These are phyloP conservation scores for Annona cherimola DNA, from an alignment of 164 flowering plant species.

Conservation along the genomic window DNA sequence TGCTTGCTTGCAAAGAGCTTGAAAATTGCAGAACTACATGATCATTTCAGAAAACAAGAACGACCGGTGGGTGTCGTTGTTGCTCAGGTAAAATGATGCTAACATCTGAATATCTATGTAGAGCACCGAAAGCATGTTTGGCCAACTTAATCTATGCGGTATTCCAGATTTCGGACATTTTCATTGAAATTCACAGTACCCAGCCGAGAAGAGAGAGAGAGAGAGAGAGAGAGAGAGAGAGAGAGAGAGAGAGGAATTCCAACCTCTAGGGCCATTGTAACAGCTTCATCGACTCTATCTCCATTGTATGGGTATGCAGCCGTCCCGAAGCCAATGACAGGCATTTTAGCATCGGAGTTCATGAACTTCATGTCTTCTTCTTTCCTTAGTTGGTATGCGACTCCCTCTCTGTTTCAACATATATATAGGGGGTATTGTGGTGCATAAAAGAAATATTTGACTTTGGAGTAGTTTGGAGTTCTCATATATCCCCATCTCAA, in stretches of 20 bases:
- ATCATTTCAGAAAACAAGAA: too few species aligned
- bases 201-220: neutral
- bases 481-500: neutral
- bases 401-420: neutral
- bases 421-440: neutral
- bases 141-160: too few species aligned
- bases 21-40: too few species aligned
- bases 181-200: too few species aligned
- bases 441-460: neutral
- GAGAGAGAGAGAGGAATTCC: neutral
- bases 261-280: slow-evolving; percentile 57
- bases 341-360: slow-evolving; percentile 38
- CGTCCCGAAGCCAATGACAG: slow-evolving; percentile 63
- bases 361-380: slow-evolving; percentile 30
- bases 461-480: neutral
- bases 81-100: too few species aligned
- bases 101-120: too few species aligned
- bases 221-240: neutral
- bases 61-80: too few species aligned
- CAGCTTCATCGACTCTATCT: slow-evolving; percentile 39
- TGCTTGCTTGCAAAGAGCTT: too few species aligned
- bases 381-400: neutral
- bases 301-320: slow-evolving; percentile 33
- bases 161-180: too few species aligned
- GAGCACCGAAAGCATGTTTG: too few species aligned